These are phyloP conservation scores for Irineochytrium annulatum DNA, from an alignment of 192 early-diverging fungal species.

Conservation along the genomic window DNA sequence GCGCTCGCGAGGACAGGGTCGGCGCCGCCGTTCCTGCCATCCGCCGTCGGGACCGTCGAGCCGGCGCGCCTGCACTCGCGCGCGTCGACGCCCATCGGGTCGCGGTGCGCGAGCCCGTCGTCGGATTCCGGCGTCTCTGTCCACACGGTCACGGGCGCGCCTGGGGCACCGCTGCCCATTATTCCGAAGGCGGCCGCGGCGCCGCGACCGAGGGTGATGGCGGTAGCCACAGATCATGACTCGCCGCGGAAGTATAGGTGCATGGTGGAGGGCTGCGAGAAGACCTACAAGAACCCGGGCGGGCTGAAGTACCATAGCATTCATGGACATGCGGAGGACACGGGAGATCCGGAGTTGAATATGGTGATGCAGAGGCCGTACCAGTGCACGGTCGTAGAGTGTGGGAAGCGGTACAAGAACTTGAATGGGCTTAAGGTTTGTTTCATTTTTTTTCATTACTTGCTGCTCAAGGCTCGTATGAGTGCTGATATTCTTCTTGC, in stretches of 20 bases:
- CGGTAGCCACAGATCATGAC: conserved; percentile 15
- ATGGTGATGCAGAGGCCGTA: conserved; percentile 58
- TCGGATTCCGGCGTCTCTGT: no score
- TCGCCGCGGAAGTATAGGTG: conserved; percentile 90
- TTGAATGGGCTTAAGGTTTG: conserved; percentile 89
- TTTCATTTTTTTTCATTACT: conserved; percentile 14
- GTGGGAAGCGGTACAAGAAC: conserved; percentile 98
- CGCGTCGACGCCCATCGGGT: no score
- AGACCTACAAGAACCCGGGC: conserved; percentile 98
- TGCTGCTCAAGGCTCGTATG: not conserved
- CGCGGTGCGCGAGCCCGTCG: no score
- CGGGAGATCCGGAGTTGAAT: conserved; percentile 58
- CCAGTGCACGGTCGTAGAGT: conserved; percentile 74
- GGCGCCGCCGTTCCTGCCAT: no score
- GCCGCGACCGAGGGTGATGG: not conserved
- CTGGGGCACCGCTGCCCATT: no score
- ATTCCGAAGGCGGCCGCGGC: no score
- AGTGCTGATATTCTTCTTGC: conserved; percentile 4
- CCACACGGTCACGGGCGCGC: no score
- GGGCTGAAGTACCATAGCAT: conserved; percentile 93
- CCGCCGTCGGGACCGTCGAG: no score
- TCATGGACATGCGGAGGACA: conserved; percentile 83
- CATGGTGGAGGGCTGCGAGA: conserved; percentile 78
- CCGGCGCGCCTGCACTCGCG: no score
- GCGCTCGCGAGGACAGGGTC: not conserved